A percentile compares a stretch with the other conserved stretches of the same genome.
Conservation (phyloP, 2,329 filamentous ascomycete genomes). For the Cytospora mali region DNA sequence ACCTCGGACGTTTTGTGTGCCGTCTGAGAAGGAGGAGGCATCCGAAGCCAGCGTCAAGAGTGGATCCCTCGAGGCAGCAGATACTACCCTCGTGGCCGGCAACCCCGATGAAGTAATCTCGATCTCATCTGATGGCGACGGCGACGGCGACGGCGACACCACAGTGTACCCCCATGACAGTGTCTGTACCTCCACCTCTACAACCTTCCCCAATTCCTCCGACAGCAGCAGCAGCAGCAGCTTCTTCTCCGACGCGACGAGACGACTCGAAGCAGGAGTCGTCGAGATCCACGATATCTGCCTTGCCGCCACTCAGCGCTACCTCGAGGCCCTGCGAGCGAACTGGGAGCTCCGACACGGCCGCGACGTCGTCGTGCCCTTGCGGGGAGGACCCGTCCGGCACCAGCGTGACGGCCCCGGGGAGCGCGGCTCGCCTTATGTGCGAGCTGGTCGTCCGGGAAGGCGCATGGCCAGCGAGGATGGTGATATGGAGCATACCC, state of each 20-base stretch:
- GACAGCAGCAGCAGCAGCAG: not conserved
- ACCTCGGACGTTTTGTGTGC: not conserved
- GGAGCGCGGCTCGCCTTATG: slow-evolving; percentile 8
- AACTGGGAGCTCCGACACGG: slow-evolving; percentile 31
- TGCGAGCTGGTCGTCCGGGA: not conserved
- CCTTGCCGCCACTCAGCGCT: slow-evolving; percentile 31
- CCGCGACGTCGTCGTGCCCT: not conserved
- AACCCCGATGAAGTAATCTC: not conserved
- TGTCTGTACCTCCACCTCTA: not conserved
- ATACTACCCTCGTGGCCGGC: too few species aligned
- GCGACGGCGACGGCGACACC: not conserved
- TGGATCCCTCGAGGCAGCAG: not conserved
- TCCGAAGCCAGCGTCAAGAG: not conserved
- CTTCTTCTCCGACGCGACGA: not conserved
- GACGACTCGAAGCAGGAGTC: slow-evolving; percentile 8
- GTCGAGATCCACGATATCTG: slow-evolving; percentile 32
- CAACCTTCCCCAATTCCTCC: not conserved
- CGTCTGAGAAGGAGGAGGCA: not conserved
- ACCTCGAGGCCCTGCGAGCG: slow-evolving; percentile 30
- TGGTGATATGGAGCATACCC: not conserved
- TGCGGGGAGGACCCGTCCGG: slow-evolving; percentile 3
- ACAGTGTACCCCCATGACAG: slow-evolving; percentile 18
- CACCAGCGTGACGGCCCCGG: not conserved
- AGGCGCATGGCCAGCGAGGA: slow-evolving; percentile 16
- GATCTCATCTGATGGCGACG: not conserved